These are phyloP conservation scores for Pseudopithomyces maydicus DNA, from an alignment of 2,329 filamentous ascomycete species.

Conservation along the genomic window DNA sequence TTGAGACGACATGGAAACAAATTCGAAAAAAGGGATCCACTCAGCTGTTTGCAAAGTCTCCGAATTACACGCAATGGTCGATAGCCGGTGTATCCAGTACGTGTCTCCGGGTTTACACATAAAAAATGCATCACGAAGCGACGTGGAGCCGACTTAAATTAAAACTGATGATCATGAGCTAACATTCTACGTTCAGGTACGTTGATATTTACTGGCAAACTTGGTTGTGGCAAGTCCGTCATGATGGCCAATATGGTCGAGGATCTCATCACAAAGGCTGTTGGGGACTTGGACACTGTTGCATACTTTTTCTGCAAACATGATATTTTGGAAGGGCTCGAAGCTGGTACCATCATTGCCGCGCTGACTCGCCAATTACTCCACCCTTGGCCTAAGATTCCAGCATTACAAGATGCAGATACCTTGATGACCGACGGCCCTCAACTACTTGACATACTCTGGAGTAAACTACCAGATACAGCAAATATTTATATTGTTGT, in stretches of 20 bases:
- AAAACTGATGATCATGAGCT: no score
- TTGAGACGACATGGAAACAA: constrained; percentile 48
- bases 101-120: no score
- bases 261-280: constrained; percentile 5
- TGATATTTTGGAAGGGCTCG: constrained; percentile 19
- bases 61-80: constrained; percentile 9
- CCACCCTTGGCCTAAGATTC: constrained; percentile 19
- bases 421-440: constrained; percentile 34
- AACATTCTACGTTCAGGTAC: constrained; percentile 21
- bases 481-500: no score
- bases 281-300: not conserved
- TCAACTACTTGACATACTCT: no score
- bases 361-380: constrained; percentile 44
- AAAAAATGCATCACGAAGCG: no score
- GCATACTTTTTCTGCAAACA: constrained; percentile 24
- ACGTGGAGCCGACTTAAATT: no score
- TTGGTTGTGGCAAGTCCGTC: constrained; percentile 52
- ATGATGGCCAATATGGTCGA: constrained; percentile 48
- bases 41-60: constrained; percentile 20
- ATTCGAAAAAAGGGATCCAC: constrained; percentile 45
- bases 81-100: no score
- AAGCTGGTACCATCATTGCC: constrained; percentile 20
- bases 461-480: no score
- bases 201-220: constrained; percentile 43
- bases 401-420: constrained; percentile 24